phyloP scores from a whole-genome alignment of 2,329 filamentous ascomycete genomes.

The Rasamsonia emersonii region DNA sequence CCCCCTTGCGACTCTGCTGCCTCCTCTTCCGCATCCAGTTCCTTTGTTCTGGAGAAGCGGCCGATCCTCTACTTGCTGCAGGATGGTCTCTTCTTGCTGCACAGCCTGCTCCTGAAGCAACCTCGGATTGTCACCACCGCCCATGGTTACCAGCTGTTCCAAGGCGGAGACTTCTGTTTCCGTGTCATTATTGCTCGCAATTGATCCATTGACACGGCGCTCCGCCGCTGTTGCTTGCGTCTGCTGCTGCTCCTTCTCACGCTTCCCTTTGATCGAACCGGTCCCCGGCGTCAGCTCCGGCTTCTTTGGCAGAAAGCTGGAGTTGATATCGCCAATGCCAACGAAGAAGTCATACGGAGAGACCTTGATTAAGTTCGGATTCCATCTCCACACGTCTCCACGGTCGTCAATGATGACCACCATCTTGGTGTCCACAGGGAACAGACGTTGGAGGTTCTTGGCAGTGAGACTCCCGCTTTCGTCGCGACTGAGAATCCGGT shows the following conservation, averaged over 20 bases:
- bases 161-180: slow-evolving; percentile 46
- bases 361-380: slow-evolving; percentile 88
- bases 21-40: slow-evolving; percentile 78
- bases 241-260: slow-evolving; percentile 12
- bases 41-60: slow-evolving; percentile 80
- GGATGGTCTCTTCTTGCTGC: slow-evolving; percentile 78
- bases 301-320: slow-evolving; percentile 84
- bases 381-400: slow-evolving; percentile 93
- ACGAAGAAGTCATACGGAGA: slow-evolving; percentile 96
- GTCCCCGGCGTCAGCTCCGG: slow-evolving; percentile 38
- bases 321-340: slow-evolving; percentile 97
- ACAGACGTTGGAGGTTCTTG: slow-evolving; percentile 83
- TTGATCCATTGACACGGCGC: slow-evolving; percentile 26
- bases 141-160: slow-evolving; percentile 71
- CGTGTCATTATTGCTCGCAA: slow-evolving; percentile 13
- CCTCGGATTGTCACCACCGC: slow-evolving; percentile 58
- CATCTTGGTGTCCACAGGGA: slow-evolving; percentile 97
- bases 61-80: slow-evolving; percentile 80
- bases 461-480: slow-evolving; percentile 89
- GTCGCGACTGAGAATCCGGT: slow-evolving; percentile 90
- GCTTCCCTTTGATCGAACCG: slow-evolving; percentile 16
- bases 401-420: slow-evolving; percentile 98
- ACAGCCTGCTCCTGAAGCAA: slow-evolving; percentile 67
- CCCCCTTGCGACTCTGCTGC: slow-evolving; percentile 42
- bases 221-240: slow-evolving; percentile 10